Base-by-base conservation (phyloP, 305 asterid genomes). In the Solanum aculeatissimum region DNA sequence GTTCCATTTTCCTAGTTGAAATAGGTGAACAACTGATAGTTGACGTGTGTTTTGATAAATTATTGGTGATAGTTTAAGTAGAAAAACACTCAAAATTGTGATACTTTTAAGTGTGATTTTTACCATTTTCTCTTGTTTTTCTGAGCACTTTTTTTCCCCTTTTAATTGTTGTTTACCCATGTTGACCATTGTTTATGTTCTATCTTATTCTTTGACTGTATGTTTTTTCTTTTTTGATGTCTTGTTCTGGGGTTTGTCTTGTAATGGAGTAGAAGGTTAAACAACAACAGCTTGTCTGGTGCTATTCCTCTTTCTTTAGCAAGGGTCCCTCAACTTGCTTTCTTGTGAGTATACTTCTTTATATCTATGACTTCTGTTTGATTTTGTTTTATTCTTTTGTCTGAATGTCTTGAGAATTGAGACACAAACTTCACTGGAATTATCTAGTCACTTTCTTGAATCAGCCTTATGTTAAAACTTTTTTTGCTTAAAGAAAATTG, bases 281-380 rank as follows among this genome's bases (percentile, higher is more conserved):
- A 97, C 92, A 97, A 97, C 93, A 97, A 97, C 82, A 93, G 93
- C 91, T 92, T 97, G 81, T 91, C 93, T 92, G 99, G 98, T 83
- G 90, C 91, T 83, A 90, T 95, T 84, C 99, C 99, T 85, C 83
- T 88, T 88, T 89, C 97, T 49, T 86, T 97, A 84, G 92, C 97
- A 88, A 95, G 89, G 89, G 94, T 92, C 49, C 95, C 98, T 88
- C 98, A 92, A 58, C 99, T 96, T 91, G 83, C 97, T 92, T 96
- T 96, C 97, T 92, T 96, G 99, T 96, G 93, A 96, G 99, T 95
- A 65, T 71, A 29, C 70, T 85, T 83, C 80, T 68, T 57, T 68
- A 75, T 80, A 62, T 79, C 57, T 47, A 74, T 85, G 43, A 57
- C 45, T 77, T 63, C 54, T 25, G 43, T 86, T 85, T 75, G 3